Evolutionary conservation across 176 grass and related monocot genomes (phyloP).

Genomic region (Carex myosuroides): DNA sequence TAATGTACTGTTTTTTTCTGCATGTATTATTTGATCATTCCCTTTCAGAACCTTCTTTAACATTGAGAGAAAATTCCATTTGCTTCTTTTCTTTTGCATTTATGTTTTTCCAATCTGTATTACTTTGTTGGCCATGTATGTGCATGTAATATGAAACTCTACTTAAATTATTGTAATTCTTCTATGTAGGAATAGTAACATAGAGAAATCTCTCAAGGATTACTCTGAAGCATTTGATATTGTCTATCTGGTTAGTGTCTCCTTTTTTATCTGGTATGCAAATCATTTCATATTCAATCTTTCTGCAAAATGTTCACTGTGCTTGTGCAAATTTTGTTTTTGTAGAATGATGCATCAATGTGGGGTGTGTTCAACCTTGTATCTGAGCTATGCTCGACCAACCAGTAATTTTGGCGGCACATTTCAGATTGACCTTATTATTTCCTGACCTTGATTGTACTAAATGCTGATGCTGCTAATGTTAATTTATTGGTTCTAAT

Average conservation of each 20-base stretch:
- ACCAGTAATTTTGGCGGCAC: constrained; percentile 21
- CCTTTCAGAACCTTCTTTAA: background rate
- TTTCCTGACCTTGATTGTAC: background rate
- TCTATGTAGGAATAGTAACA: constrained; percentile 62
- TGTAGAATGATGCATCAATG: constrained; percentile 80
- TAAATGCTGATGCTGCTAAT: background rate
- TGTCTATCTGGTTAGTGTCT: constrained; percentile 62
- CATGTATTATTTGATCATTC: background rate
- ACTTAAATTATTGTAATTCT: background rate
- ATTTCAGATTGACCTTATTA: background rate
- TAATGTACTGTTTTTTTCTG: background rate
- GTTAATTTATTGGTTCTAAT: background rate
- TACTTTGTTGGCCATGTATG: background rate
- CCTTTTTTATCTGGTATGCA: constrained; percentile 4
- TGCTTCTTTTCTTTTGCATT: background rate
- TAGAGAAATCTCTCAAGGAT: constrained; percentile 69
- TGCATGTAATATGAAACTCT: background rate
- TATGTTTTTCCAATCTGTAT: background rate
- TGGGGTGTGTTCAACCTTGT: constrained; percentile 63
- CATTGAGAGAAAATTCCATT: background rate
- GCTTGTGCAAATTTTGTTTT: background rate
- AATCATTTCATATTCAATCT: background rate
- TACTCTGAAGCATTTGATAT: constrained; percentile 74
- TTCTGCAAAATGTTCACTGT: background rate
- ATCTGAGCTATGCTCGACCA: constrained; percentile 41